These are phyloP conservation scores for Phytophthora crassamura DNA, from an alignment of 352 stramenopile genomes.

Conservation along the genomic window DNA sequence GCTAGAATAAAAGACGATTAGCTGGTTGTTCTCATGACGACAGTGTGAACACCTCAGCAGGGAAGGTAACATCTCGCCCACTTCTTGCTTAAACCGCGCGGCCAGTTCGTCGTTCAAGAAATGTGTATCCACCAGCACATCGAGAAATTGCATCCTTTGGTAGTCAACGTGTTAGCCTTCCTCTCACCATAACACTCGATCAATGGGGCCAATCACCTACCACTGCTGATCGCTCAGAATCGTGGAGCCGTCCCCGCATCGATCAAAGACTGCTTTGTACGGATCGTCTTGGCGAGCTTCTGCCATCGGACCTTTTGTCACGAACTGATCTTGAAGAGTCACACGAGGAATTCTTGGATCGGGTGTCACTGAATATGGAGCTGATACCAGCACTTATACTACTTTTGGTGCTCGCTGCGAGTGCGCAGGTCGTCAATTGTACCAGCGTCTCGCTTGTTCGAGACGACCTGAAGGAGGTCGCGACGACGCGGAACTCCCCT, in stretches of 20 bases:
- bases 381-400: neutral
- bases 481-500: slow-evolving; percentile 17
- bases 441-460: slow-evolving; percentile 19
- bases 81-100: slow-evolving; percentile 7
- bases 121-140: slow-evolving; percentile 6
- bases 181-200: neutral
- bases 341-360: neutral
- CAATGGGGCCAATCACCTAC: neutral
- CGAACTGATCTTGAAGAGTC: slow-evolving; percentile 1
- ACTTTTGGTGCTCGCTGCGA: slow-evolving; percentile 12
- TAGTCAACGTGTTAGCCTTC: neutral
- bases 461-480: slow-evolving; percentile 32
- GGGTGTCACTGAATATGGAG: slow-evolving; percentile 2
- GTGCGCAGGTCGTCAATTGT: neutral
- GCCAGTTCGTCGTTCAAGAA: slow-evolving; percentile 12
- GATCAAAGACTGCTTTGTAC: slow-evolving; percentile 17
- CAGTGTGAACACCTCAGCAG: no score
- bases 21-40: no score
- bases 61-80: neutral
- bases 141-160: slow-evolving; percentile 12
- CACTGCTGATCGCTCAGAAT: slow-evolving; percentile 11
- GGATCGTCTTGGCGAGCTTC: neutral
- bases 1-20: neutral
- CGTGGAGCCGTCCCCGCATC: neutral
- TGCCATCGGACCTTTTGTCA: neutral